These are phyloP conservation scores for Phytophthora quininea DNA, from an alignment of 352 stramenopile genomes.

Conservation along the genomic window DNA sequence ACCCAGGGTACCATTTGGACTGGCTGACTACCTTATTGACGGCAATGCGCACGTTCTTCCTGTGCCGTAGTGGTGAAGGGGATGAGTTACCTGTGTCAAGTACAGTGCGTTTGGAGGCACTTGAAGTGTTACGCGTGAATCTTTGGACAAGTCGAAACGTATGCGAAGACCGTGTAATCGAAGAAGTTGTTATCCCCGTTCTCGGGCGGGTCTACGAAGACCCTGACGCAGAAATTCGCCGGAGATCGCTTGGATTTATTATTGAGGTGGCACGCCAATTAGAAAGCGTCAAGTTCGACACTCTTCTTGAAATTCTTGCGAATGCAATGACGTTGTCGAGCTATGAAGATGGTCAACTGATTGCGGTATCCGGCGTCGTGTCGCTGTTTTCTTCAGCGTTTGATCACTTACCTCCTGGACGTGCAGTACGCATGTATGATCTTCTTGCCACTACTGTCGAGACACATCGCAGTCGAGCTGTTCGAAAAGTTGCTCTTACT, in stretches of 20 bases:
- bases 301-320: constrained; percentile 78
- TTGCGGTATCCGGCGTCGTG: constrained; percentile 62
- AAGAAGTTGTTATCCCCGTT: constrained; percentile 81
- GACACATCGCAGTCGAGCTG: constrained; percentile 64
- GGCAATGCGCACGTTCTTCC: constrained; percentile 72
- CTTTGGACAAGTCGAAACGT: constrained; percentile 80
- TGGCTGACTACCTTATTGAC: constrained; percentile 69
- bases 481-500: constrained; percentile 65
- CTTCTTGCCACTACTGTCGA: constrained; percentile 70
- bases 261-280: constrained; percentile 71
- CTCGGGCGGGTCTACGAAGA: constrained; percentile 79
- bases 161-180: constrained; percentile 85
- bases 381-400: constrained; percentile 84
- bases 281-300: constrained; percentile 85
- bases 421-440: constrained; percentile 83
- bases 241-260: constrained; percentile 64
- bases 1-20: constrained; percentile 69
- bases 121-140: constrained; percentile 75
- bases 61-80: constrained; percentile 36
- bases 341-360: constrained; percentile 71
- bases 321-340: constrained; percentile 67
- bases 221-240: constrained; percentile 57
- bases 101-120: constrained; percentile 66
- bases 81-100: constrained; percentile 39
- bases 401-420: constrained; percentile 71